phyloP scores from a whole-genome alignment of 768 basidiomycete species.

The Hygrophorus russula region DNA sequence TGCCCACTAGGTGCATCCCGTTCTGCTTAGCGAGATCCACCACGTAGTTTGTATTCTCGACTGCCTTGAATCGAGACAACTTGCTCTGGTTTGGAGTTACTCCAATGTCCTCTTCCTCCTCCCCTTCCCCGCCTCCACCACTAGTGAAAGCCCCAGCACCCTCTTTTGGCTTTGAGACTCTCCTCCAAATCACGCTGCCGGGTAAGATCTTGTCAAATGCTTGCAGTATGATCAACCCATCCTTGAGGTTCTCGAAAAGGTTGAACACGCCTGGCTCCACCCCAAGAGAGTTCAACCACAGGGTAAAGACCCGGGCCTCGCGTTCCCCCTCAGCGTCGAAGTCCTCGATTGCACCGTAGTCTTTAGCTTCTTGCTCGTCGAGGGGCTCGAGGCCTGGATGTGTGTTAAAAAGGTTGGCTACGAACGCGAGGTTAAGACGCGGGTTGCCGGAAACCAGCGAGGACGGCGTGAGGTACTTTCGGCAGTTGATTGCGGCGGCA shows the following conservation, averaged over 20 bases:
- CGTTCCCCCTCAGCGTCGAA: conserved; percentile 99
- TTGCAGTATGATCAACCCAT: conserved; percentile 85
- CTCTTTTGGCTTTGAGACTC: conserved; percentile 88
- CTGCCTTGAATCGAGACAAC: conserved; percentile 91
- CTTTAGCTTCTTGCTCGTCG: conserved; percentile 88
- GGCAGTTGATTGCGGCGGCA: conserved; percentile 86
- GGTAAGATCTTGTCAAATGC: conserved; percentile 95
- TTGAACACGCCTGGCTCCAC: conserved; percentile 97
- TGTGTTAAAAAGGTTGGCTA: conserved; percentile 98
- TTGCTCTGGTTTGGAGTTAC: conserved; percentile 76
- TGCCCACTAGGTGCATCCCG: conserved; percentile 92
- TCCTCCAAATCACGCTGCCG: conserved; percentile 87
- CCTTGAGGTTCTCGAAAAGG: conserved; percentile 91
- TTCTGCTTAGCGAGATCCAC: conserved; percentile 90
- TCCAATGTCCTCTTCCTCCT: conserved; percentile 71
- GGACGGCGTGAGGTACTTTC: conserved; percentile 89
- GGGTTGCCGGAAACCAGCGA: conserved; percentile 92
- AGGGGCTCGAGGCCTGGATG: conserved; percentile 91
- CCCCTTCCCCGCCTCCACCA: conserved; percentile 29
- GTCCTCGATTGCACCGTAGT: conserved; percentile 84
- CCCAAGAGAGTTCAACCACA: conserved; percentile 96
- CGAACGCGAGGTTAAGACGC: conserved; percentile 94
- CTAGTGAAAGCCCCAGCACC: conserved; percentile 33
- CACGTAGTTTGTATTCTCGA: conserved; percentile 96
- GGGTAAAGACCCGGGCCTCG: conserved; percentile 93